phyloP scores from a whole-genome alignment of 1,284 basidiomycete genomes.

The Fomitopsis betulina region DNA sequence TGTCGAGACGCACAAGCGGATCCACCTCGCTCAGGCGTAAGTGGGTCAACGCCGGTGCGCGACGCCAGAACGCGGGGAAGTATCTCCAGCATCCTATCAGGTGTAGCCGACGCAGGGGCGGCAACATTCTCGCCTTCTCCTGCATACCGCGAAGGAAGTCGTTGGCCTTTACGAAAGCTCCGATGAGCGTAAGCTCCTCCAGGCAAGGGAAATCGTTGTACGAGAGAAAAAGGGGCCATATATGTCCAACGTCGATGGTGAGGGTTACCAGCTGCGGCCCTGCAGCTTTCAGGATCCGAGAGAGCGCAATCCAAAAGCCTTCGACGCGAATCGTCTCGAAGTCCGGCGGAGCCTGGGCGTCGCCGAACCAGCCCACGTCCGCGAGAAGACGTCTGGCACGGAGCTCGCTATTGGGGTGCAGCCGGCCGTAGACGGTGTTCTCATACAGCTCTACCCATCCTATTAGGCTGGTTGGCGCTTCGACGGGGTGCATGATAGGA shows the following conservation, averaged over 20 bases:
- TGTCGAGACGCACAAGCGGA: background rate
- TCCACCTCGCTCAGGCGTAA: background rate
- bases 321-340: background rate
- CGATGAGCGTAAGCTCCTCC: conserved; percentile 1
- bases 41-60: conserved; percentile 1
- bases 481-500: background rate
- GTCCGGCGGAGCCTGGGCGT: background rate
- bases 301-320: background rate
- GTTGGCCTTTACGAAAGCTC: background rate
- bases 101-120: conserved; percentile 1
- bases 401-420: background rate
- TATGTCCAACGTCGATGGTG: background rate
- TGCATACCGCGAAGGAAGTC: background rate
- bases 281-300: background rate
- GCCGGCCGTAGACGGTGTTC: background rate
- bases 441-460: background rate
- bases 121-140: background rate
- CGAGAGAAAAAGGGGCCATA: background rate
- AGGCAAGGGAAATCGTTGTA: background rate
- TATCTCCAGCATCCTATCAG: background rate
- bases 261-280: background rate
- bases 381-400: background rate
- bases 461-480: background rate
- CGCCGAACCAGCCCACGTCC: background rate
- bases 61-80: background rate